These are phyloP conservation scores for Dendrobium chrysotoxum DNA, from an alignment of 106 monocot genomes.

Conservation along the genomic window DNA sequence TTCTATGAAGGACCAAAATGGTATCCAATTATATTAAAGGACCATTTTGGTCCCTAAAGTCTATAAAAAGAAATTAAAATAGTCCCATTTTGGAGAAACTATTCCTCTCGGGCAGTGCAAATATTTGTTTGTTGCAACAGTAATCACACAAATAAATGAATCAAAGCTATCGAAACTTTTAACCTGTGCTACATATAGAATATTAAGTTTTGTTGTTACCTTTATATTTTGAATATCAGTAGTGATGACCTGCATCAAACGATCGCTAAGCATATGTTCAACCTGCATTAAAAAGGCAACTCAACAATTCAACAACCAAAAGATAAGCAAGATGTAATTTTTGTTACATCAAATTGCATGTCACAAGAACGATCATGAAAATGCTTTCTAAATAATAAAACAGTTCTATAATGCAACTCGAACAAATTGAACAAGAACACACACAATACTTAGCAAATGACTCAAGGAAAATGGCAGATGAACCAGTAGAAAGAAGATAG, in stretches of 20 bases:
- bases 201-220: constrained; percentile 25
- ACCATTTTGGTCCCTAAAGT: no score
- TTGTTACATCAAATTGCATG: background rate
- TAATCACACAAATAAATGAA: background rate
- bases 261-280: constrained; percentile 86
- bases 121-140: background rate
- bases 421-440: background rate
- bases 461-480: background rate
- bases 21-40: no score
- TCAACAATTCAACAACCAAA: background rate
- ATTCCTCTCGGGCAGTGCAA: background rate
- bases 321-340: background rate
- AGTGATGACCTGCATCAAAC: constrained; percentile 67
- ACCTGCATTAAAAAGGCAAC: constrained; percentile 36
- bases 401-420: background rate
- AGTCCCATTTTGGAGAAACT: background rate
- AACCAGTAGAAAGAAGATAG: background rate
- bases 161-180: background rate
- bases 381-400: background rate
- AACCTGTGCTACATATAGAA: background rate
- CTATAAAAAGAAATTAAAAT: no score
- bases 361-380: constrained; percentile 6
- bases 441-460: background rate
- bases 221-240: constrained; percentile 78
- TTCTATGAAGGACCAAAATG: no score